Conservation (phyloP, 2,329 filamentous ascomycete genomes). For the Huntiella decipiens region DNA sequence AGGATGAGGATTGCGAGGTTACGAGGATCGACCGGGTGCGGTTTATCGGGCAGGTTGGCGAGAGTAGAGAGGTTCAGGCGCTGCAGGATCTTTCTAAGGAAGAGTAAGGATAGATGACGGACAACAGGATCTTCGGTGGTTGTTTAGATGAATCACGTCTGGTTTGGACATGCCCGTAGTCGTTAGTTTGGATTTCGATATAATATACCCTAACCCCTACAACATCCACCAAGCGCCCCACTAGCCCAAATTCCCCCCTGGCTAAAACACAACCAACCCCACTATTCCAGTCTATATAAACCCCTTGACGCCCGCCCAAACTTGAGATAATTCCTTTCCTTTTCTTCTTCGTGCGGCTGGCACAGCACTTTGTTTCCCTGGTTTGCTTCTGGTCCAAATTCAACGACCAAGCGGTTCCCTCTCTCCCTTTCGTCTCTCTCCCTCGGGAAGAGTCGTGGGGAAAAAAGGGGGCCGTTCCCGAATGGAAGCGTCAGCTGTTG, state of each 20-base stretch:
- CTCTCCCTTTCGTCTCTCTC: neutral
- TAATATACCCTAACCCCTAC: neutral
- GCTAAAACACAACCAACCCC: neutral
- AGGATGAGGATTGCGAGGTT: slow-evolving; percentile 53
- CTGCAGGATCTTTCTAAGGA: slow-evolving; percentile 64
- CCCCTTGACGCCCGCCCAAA: neutral
- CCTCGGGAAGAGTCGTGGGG: neutral
- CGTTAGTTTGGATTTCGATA: too few relatives aligned
- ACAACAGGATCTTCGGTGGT: too few relatives aligned
- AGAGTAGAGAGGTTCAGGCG: slow-evolving; percentile 86
- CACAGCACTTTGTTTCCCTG: slow-evolving; percentile 12
- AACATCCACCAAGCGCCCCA: neutral
- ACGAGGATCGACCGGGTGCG: slow-evolving; percentile 62
- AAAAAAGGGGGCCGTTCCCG: neutral
- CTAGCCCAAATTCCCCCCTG: neutral
- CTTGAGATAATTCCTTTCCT: slow-evolving; percentile 1
- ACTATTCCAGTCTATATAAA: slow-evolving; percentile 5
- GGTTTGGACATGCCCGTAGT: too few relatives aligned
- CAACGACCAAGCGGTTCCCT: slow-evolving; percentile 3
- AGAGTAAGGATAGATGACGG: slow-evolving; percentile 24
- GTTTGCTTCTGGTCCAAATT: slow-evolving; percentile 11
- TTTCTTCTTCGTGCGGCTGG: slow-evolving; percentile 12
- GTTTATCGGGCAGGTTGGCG: slow-evolving; percentile 72
- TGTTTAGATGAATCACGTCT: too few relatives aligned
- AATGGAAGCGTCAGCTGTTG: slow-evolving; percentile 12